Evolutionary conservation across 768 basidiomycete genomes (phyloP), one percentile per base, ranked within the genome.

Genomic region (Tulasnella sp.): DNA sequence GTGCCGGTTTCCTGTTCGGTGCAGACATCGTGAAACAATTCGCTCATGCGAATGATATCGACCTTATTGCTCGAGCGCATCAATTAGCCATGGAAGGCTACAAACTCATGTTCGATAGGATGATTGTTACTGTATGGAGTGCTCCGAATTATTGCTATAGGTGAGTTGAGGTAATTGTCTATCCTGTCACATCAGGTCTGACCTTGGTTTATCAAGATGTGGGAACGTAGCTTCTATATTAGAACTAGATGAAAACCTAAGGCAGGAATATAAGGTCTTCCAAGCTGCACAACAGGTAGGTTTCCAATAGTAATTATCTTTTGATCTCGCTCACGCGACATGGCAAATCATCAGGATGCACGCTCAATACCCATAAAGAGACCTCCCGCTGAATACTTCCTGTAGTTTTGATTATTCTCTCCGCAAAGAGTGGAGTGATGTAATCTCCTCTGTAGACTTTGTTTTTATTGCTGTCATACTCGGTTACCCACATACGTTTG

Each of bases 61-160:
- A 91, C 66, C 77, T 98, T 60, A 91, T 99, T 62, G 93, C 93
- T 15, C 74, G 93, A 41, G 93, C 93, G 13, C 93, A 99, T 70
- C 93, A 99, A 63, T 80, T 98, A 29, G 93, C 88, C 1, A 93
- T 93, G 88, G 91, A 95, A 67, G 91, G 91, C 19, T 95, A 78
- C 68, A 96, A 95, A 69, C 74, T 90, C 65, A 93, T 96, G 91
- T 95, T 95, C 60, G 92, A 98, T 66, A 71, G 77, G 46, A 81
- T 78, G 37, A 92, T 98, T 58, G 93, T 98, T 28, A 98, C 93
- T 6, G 91, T 98, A 34, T 98, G 93, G 92, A 89, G 85, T 60
- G 92, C 91, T 3, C 93, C 92, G 12, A 98, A 98, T 66, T 98
- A 98, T 64, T 96, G 93, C 66, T 96, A 96, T 67, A 73, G 92